Evolutionary conservation across 2,329 filamentous ascomycete species (phyloP).

Genomic region (Sporothrix dimorphospora): DNA sequence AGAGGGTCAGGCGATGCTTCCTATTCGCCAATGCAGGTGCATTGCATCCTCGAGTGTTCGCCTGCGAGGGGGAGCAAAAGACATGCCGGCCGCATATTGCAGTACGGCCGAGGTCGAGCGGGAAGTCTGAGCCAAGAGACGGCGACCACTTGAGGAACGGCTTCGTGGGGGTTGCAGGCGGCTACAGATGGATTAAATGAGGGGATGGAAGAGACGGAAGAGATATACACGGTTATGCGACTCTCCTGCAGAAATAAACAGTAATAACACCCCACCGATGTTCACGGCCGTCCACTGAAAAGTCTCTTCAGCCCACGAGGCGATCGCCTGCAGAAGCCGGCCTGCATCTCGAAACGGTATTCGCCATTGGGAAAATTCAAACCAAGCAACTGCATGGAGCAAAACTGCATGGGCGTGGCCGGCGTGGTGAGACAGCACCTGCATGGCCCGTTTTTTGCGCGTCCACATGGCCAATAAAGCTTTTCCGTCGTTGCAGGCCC

Average conservation of each 20-base stretch:
- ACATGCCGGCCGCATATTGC: background rate
- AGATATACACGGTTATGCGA: background rate
- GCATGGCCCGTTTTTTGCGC: slow-evolving; percentile 9
- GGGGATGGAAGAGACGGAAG: background rate
- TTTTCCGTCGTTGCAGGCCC: slow-evolving; percentile 29
- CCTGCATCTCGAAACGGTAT: background rate
- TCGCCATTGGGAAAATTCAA: background rate
- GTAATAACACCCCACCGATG: background rate
- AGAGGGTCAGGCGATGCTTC: background rate
- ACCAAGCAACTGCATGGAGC: background rate
- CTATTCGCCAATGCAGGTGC: background rate
- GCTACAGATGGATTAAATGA: background rate
- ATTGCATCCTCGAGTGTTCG: background rate
- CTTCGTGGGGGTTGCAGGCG: background rate
- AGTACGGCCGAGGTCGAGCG: background rate
- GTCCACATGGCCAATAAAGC: slow-evolving; percentile 37
- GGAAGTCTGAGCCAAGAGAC: background rate
- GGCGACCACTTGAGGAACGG: background rate
- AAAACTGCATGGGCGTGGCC: background rate
- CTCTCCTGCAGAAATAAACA: background rate
- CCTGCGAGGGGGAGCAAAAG: background rate
- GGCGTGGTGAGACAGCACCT: background rate
- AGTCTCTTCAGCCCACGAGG: slow-evolving; percentile 27
- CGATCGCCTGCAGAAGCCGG: slow-evolving; percentile 6
- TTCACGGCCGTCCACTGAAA: slow-evolving; percentile 9